A percentile compares a stretch with the other conserved stretches of the same genome.
phyloP scores from a whole-genome alignment of 331 rosid species.

The Quercus lobata region DNA sequence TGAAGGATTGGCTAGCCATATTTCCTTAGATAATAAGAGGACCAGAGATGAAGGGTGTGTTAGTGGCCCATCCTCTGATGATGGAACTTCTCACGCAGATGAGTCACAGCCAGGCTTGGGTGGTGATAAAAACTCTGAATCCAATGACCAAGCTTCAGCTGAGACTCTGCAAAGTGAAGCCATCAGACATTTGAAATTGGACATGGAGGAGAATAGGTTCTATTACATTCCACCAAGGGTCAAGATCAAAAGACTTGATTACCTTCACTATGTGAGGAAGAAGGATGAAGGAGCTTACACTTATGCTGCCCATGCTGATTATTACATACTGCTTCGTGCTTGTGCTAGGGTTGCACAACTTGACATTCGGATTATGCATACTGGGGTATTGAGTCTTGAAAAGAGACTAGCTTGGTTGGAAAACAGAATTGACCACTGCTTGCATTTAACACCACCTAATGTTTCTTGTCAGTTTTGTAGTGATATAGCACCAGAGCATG shows the following conservation, averaged over 20 bases:
- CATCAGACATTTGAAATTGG: conserved; percentile 52
- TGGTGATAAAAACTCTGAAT: conserved; percentile 17
- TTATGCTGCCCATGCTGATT: conserved; percentile 89
- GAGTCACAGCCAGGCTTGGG: conserved; percentile 10
- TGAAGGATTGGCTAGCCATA: conserved; percentile 9
- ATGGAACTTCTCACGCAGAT: conserved; percentile 7
- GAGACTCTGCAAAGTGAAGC: conserved; percentile 37
- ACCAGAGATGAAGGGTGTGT: conserved; percentile 12
- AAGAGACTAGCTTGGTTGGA: conserved; percentile 81
- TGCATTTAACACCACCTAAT: conserved; percentile 40
- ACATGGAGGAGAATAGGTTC: conserved; percentile 87
- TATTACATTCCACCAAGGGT: conserved; percentile 63
- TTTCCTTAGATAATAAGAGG: conserved; percentile 12
- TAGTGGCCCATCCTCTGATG: conserved; percentile 14
- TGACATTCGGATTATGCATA: conserved; percentile 67
- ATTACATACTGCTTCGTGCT: conserved; percentile 79
- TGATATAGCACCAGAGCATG: conserved; percentile 26
- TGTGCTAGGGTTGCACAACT: conserved; percentile 68
- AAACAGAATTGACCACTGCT: conserved; percentile 41
- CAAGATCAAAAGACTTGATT: conserved; percentile 38
- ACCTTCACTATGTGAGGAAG: conserved; percentile 74
- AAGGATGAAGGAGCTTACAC: conserved; percentile 51
- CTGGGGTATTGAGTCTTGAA: conserved; percentile 69
- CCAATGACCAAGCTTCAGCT: conserved; percentile 15
- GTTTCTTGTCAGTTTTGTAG: conserved; percentile 63